These are phyloP conservation scores for Limnanthes douglasii DNA, from an alignment of 345 rosid genomes.

Conservation along the genomic window DNA sequence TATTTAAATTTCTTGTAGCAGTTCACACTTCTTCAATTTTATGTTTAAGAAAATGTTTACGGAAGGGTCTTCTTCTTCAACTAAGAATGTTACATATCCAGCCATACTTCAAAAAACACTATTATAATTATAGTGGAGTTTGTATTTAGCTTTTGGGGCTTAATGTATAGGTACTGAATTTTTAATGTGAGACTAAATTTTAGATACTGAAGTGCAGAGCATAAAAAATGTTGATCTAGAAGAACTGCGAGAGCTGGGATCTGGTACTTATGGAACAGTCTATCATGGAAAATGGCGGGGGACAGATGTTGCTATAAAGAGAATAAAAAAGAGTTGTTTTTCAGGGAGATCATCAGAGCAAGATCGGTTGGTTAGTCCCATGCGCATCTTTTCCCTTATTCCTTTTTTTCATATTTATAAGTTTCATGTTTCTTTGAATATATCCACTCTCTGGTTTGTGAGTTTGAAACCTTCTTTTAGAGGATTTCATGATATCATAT, in stretches of 20 bases:
- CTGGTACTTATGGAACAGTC: constrained; percentile 68
- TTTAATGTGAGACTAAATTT: constrained; percentile 7
- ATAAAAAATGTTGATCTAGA: constrained; percentile 55
- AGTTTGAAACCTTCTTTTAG: neutral
- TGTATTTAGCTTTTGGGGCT: too few species aligned
- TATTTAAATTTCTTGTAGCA: too few species aligned
- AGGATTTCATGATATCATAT: too few species aligned
- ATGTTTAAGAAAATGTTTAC: too few species aligned
- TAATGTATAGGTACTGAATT: too few species aligned
- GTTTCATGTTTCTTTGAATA: neutral
- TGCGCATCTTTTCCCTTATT: constrained; percentile 3
- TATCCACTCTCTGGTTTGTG: neutral
- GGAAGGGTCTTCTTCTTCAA: too few species aligned
- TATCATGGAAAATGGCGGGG: constrained; percentile 74
- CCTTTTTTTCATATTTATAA: neutral
- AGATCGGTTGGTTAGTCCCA: constrained; percentile 45
- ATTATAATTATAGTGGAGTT: too few species aligned
- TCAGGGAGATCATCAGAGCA: constrained; percentile 47
- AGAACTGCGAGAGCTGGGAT: constrained; percentile 47
- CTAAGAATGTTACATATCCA: too few species aligned
- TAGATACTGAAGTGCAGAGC: constrained; percentile 23
- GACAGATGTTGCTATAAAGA: constrained; percentile 65
- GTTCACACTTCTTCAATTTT: too few species aligned
- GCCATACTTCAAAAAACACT: too few species aligned
- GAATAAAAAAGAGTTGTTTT: constrained; percentile 50